Percentiles rank a stretch among this genome's conserved stretches.
Evolutionary conservation across 75 land plant species (phyloP).

Genomic region (Azolla pinnata): DNA sequence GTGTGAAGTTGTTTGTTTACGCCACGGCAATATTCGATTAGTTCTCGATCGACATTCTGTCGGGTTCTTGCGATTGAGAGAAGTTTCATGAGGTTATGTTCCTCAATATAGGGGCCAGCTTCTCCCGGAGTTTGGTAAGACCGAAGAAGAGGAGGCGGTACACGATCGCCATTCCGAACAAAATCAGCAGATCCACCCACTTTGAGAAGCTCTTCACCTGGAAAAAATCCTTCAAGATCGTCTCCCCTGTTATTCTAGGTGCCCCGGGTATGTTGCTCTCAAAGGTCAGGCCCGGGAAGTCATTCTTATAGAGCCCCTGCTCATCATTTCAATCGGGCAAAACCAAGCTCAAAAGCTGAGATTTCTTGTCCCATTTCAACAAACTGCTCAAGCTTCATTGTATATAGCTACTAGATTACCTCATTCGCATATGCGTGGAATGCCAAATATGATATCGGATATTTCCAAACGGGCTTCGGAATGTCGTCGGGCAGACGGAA

Average conservation of each 20-base stretch:
- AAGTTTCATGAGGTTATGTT: no score
- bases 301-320: conserved; percentile 48
- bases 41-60: no score
- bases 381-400: no score
- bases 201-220: conserved; percentile 49
- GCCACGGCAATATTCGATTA: no score
- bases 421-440: conserved; percentile 52
- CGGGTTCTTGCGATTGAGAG: no score
- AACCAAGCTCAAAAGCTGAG: no score
- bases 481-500: conserved; percentile 59
- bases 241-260: conserved; percentile 24
- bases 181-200: conserved; percentile 52
- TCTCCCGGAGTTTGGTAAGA: conserved; percentile 46
- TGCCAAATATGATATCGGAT: conserved; percentile 52
- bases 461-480: conserved; percentile 61
- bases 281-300: conserved; percentile 43
- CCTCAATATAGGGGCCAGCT: conserved; percentile 28
- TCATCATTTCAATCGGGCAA: no score
- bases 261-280: conserved; percentile 23
- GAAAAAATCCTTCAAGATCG: conserved; percentile 26
- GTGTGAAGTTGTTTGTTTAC: no score
- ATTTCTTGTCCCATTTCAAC: no score
- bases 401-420: no score
- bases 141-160: conserved; percentile 45
- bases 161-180: conserved; percentile 46